Conservation (phyloP, 2,329 filamentous ascomycete genomes). For the Verticillium longisporum region DNA sequence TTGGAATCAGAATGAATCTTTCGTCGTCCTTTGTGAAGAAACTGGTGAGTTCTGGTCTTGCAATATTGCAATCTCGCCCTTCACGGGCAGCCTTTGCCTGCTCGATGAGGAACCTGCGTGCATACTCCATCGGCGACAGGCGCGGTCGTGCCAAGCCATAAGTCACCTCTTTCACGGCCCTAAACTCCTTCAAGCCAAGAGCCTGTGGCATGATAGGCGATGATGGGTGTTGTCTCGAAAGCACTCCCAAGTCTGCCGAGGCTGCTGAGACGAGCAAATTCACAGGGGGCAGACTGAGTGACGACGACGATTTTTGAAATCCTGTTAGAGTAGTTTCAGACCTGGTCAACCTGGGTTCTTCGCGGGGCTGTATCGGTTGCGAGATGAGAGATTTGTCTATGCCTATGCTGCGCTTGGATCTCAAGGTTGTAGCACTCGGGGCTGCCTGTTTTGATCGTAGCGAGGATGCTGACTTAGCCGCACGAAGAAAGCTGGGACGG, state of each 20-base stretch:
- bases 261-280: background rate
- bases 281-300: background rate
- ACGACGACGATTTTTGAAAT: background rate
- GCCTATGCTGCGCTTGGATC: conserved; percentile 7
- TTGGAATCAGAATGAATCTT: conserved; percentile 28
- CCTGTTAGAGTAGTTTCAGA: background rate
- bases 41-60: conserved; percentile 20
- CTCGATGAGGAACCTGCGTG: conserved; percentile 25
- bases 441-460: background rate
- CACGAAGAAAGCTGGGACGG: background rate
- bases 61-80: conserved; percentile 19
- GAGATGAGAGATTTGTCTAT: conserved; percentile 9
- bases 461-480: conserved; percentile 3
- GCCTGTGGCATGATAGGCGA: background rate
- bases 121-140: conserved; percentile 33
- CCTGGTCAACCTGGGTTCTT: background rate
- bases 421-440: conserved; percentile 7
- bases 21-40: conserved; percentile 25
- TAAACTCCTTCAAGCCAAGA: background rate
- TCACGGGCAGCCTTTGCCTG: conserved; percentile 20
- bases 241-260: background rate
- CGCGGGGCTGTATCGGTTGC: background rate
- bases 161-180: background rate
- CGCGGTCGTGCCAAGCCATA: conserved; percentile 18
- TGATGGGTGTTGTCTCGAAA: background rate